phyloP scores from a whole-genome alignment of 2,329 filamentous ascomycete genomes.

The Botryosphaeria dothidea region DNA sequence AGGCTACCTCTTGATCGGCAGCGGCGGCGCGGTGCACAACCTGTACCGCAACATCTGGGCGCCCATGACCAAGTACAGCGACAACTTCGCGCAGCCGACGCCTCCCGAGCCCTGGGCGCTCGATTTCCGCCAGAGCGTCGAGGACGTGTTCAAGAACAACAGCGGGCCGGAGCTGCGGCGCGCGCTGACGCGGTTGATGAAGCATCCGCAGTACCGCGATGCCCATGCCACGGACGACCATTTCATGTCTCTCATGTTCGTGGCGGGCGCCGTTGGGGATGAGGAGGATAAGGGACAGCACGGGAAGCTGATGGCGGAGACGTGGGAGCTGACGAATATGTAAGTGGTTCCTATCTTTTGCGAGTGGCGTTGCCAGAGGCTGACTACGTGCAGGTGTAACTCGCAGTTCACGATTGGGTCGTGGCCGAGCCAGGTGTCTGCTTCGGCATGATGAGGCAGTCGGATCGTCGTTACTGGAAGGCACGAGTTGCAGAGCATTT shows the following conservation, averaged over 20 bases:
- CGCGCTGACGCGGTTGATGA: constrained; percentile 64
- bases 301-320: constrained; percentile 56
- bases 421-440: neutral
- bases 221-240: constrained; percentile 72
- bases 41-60: constrained; percentile 67
- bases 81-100: constrained; percentile 62
- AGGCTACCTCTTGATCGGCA: constrained; percentile 59
- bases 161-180: constrained; percentile 57
- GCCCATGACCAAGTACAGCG: constrained; percentile 63
- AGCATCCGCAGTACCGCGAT: constrained; percentile 65
- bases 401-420: constrained; percentile 58
- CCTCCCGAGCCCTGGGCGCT: constrained; percentile 63
- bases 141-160: constrained; percentile 59
- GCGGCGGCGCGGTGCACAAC: constrained; percentile 69
- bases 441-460: neutral
- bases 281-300: constrained; percentile 32
- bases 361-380: neutral
- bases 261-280: constrained; percentile 58
- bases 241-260: constrained; percentile 66
- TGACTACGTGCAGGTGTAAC: constrained; percentile 41
- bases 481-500: neutral
- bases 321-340: constrained; percentile 69
- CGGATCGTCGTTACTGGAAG: too few species aligned
- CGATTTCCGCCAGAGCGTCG: constrained; percentile 66
- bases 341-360: constrained; percentile 25